A percentile compares a stretch with the other conserved stretches of the same genome.
Evolutionary conservation across 139 green algal genomes (phyloP).

Genomic region (Chloropicon primus): DNA sequence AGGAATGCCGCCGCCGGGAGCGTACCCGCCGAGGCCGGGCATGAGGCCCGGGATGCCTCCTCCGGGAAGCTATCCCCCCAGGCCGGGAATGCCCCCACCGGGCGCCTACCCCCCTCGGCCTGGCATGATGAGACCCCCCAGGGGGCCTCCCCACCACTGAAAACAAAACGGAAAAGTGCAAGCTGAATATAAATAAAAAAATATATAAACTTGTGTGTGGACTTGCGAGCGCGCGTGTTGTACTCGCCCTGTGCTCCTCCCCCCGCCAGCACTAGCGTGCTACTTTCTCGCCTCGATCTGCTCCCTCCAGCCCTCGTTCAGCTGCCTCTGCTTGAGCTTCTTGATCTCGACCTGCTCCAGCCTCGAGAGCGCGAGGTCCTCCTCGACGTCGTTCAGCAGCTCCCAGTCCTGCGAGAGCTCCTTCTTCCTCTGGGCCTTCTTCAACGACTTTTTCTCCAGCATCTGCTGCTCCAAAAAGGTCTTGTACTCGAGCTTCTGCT

Average conservation of each 20-base stretch:
- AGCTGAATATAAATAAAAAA: neutral
- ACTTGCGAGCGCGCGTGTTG: no score
- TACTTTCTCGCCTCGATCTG: neutral
- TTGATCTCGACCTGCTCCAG: neutral
- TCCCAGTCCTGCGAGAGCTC: neutral
- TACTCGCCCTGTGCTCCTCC: no score
- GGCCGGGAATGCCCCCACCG: slow-evolving; percentile 20
- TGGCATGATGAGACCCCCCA: neutral
- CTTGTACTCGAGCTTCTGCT: neutral
- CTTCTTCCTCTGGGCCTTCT: neutral
- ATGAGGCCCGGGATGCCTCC: neutral
- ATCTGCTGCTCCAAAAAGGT: neutral
- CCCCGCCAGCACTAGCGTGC: no score
- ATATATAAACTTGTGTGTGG: no score
- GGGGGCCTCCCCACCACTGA: neutral
- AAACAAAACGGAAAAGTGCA: neutral
- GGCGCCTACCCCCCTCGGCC: neutral
- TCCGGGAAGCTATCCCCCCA: slow-evolving; percentile 7
- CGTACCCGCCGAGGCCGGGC: no score
- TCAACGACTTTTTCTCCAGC: neutral
- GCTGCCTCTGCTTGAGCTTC: neutral
- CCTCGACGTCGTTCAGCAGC: neutral
- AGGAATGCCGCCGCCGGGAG: slow-evolving; percentile 13
- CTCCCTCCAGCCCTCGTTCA: neutral
- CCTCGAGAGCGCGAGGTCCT: neutral